Conservation (phyloP, 2,329 filamentous ascomycete genomes). For the Xylogone sp. region DNA sequence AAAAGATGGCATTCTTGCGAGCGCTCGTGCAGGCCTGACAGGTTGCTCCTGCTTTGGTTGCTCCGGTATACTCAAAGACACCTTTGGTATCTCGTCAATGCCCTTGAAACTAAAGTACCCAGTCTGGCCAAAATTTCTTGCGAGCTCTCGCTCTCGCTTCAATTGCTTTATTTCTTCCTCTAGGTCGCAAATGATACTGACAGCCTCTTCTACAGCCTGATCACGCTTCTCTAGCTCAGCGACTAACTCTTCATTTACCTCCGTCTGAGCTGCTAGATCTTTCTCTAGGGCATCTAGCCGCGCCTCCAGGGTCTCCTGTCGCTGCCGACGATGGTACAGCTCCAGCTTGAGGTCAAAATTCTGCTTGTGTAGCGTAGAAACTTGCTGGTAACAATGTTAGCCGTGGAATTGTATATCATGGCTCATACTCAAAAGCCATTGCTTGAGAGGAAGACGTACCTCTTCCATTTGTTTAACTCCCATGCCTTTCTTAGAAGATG, state of each 20-base stretch:
- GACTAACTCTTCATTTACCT: conserved; percentile 55
- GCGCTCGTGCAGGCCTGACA: conserved; percentile 22
- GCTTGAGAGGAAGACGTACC: conserved; percentile 34
- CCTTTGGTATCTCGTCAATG: not conserved
- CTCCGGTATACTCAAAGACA: not conserved
- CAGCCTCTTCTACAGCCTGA: conserved; percentile 67
- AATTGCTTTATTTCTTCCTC: conserved; percentile 57
- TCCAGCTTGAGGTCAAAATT: conserved; percentile 76
- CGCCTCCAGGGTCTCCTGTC: conserved; percentile 56
- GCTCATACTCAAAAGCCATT: not conserved
- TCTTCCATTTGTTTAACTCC: conserved; percentile 67
- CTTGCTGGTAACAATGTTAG: conserved; percentile 39
- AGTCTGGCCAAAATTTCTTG: conserved; percentile 42
- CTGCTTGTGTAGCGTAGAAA: conserved; percentile 68
- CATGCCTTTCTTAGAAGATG: conserved; percentile 43
- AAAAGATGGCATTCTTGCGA: conserved; percentile 62
- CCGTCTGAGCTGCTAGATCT: conserved; percentile 34
- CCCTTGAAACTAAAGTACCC: conserved; percentile 8
- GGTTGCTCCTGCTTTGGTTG: not conserved
- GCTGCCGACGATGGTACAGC: conserved; percentile 64
- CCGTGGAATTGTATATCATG: not conserved
- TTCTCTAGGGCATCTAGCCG: conserved; percentile 50
- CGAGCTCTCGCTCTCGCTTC: conserved; percentile 49
- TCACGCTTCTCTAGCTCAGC: conserved; percentile 64
- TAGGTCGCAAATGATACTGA: conserved; percentile 63